Percentiles rank a stretch among this genome's conserved stretches.
These are phyloP conservation scores for Epichloe hybrida DNA, from an alignment of 2,329 filamentous ascomycete genomes.

Conservation along the genomic window DNA sequence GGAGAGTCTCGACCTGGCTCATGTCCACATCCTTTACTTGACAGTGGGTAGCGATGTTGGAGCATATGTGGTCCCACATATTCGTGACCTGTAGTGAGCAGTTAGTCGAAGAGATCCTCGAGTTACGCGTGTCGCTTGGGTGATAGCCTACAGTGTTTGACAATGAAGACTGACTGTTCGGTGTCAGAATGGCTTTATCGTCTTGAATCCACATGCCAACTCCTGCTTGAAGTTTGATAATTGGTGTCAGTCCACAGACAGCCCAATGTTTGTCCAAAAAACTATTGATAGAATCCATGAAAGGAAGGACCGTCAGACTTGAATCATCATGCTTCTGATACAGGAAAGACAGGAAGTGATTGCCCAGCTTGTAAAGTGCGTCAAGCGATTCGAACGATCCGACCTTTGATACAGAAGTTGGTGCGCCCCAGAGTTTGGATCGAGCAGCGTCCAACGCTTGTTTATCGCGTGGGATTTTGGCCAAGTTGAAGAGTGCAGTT, in stretches of 20 bases:
- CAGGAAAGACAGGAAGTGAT: constrained; percentile 34
- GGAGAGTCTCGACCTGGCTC: constrained; percentile 37
- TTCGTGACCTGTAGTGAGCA: neutral
- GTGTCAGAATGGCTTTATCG: constrained; percentile 26
- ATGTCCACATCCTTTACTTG: constrained; percentile 31
- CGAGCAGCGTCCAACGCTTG: constrained; percentile 52
- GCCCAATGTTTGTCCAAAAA: constrained; percentile 16
- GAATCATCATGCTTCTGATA: constrained; percentile 35
- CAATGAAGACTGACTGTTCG: constrained; percentile 25
- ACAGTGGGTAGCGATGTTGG: constrained; percentile 21
- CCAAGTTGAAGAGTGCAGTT: constrained; percentile 25
- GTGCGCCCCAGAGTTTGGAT: constrained; percentile 44
- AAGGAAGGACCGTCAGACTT: constrained; percentile 12
- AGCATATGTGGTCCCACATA: constrained; percentile 37
- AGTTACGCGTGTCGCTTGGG: neutral
- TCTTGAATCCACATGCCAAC: constrained; percentile 54
- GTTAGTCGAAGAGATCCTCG: constrained; percentile 13
- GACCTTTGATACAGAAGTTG: constrained; percentile 13
- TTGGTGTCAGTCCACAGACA: constrained; percentile 25
- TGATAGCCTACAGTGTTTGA: constrained; percentile 24
- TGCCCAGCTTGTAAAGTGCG: constrained; percentile 48
- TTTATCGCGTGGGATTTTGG: constrained; percentile 43
- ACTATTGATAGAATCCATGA: constrained; percentile 18
- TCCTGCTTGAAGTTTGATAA: constrained; percentile 49
- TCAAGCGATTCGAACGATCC: constrained; percentile 52